phyloP scores from a whole-genome alignment of 495 filamentous ascomycete genomes.

The Daldinia vernicosa region DNA sequence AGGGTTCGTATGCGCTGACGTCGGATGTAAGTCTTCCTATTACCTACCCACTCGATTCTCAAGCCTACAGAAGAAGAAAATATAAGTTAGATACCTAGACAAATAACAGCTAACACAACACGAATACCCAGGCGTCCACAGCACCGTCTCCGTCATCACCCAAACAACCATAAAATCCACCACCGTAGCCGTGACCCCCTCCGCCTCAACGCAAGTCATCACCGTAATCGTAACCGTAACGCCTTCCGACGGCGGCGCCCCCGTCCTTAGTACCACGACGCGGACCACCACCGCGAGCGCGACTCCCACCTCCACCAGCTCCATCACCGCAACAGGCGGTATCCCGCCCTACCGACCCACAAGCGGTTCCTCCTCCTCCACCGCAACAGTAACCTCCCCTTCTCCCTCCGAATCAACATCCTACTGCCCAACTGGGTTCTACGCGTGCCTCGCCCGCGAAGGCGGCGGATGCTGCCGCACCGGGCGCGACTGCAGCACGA shows the following conservation, averaged over 20 bases:
- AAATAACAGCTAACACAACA: slow-evolving; percentile 12
- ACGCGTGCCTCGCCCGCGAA: slow-evolving; percentile 60
- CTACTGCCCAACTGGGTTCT: slow-evolving; percentile 67
- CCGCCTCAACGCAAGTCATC: slow-evolving; percentile 45
- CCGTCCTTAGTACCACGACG: slow-evolving; percentile 47
- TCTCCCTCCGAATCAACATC: slow-evolving; percentile 41
- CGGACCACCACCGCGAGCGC: slow-evolving; percentile 49
- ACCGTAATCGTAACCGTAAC: slow-evolving; percentile 51
- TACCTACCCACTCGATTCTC: neutral
- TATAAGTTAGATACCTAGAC: neutral
- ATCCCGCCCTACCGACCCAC: slow-evolving; percentile 46
- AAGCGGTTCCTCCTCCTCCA: slow-evolving; percentile 28
- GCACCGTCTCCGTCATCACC: slow-evolving; percentile 54
- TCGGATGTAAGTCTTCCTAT: slow-evolving; percentile 73
- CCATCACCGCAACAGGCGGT: slow-evolving; percentile 42
- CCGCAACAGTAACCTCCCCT: neutral
- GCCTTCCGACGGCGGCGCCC: slow-evolving; percentile 39
- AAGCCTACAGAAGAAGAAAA: neutral
- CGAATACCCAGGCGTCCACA: slow-evolving; percentile 43
- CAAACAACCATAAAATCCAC: slow-evolving; percentile 52
- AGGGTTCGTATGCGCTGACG: slow-evolving; percentile 77
- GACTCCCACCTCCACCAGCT: slow-evolving; percentile 39
- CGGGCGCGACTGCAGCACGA: slow-evolving; percentile 77
- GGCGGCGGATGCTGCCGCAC: slow-evolving; percentile 73
- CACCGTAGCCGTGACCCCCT: slow-evolving; percentile 35